Base-by-base conservation (phyloP, 192 early-diverging fungal species). In the Allomyces javanicus region DNA sequence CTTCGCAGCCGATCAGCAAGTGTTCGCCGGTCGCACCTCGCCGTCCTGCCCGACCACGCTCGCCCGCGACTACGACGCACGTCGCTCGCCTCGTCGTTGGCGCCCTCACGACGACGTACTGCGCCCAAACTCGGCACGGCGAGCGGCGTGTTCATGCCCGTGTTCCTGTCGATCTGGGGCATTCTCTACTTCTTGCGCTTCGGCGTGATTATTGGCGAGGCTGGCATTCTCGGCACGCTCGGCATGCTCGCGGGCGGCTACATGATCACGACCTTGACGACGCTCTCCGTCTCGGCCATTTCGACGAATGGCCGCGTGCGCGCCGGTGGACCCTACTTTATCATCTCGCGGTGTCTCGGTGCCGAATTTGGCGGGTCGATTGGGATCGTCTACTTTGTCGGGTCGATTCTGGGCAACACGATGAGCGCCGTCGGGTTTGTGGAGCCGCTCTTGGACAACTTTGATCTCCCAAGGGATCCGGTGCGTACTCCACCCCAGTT, bases 351-450 rank as follows among this genome's bases (percentile, higher is more conserved):
- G 27, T 81, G 78, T 61, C 72, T 87, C 63, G 86, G 86, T 24
- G 81, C 86, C 33, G 86, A 87, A 70, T 87, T 87, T 74, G 86
- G 86, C 65, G 86, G 85, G 43, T 81, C 79, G 66, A 83, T 87
- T 12, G 86, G 86, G 2, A 68, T 86, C 21, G 78, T 86, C 67
- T 87, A 80, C 44, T 85, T 78, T 62, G 63, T 78, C 25, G 83
- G 83, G 62, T 79, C 74, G 2, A 67, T 86, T n/a, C 73, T 87
- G 44, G 71, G 78, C 22, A 82, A 77, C 9, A 79, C 74, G 24
- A 79, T 87, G 72, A 82, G 77, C 62, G 83, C 78, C 4, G 76
- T 86, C 23, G 86, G 81, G 22, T 87, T 87, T 71, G 77, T 79
- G 24, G 86, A 87, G 66, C 83, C 84, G 0, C 61, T 86, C 63